These are phyloP conservation scores for Sideroxylon spinosum DNA, from an alignment of 179 eudicot species.

Conservation along the genomic window DNA sequence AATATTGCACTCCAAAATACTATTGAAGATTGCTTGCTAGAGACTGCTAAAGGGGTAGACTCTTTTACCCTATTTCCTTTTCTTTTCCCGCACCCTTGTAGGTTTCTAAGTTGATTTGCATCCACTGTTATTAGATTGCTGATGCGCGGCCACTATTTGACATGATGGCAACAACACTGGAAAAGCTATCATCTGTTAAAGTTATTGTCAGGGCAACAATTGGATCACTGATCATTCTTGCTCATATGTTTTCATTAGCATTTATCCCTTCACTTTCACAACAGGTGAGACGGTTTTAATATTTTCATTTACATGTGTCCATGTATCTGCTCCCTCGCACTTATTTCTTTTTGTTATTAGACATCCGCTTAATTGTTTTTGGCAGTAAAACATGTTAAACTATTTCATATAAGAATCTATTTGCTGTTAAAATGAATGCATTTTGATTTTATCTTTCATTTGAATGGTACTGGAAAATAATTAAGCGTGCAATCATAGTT, in stretches of 20 bases:
- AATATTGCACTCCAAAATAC: slow-evolving; percentile 75
- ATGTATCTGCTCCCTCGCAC: too few relatives aligned
- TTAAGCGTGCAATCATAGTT: background rate
- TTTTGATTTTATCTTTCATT: background rate
- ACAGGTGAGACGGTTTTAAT: slow-evolving; percentile 46
- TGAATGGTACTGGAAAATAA: background rate
- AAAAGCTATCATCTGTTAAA: slow-evolving; percentile 64
- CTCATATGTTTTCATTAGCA: slow-evolving; percentile 60
- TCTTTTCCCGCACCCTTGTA: background rate
- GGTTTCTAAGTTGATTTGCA: background rate
- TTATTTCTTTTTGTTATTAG: too few relatives aligned
- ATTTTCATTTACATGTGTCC: too few relatives aligned
- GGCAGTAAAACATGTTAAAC: background rate
- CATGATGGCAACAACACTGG: slow-evolving; percentile 71
- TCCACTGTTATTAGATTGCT: slow-evolving; percentile 40
- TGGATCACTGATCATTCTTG: slow-evolving; percentile 70
- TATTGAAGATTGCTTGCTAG: slow-evolving; percentile 77
- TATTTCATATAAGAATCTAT: background rate
- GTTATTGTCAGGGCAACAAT: slow-evolving; percentile 69
- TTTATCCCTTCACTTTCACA: slow-evolving; percentile 52
- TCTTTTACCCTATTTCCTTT: background rate
- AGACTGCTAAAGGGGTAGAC: slow-evolving; percentile 83
- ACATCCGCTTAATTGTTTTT: too few relatives aligned
- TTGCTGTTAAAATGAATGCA: background rate
- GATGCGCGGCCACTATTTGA: slow-evolving; percentile 71